These are phyloP conservation scores for Selaginella tamariscina DNA, from an alignment of 75 land plant genomes.

Conservation along the genomic window DNA sequence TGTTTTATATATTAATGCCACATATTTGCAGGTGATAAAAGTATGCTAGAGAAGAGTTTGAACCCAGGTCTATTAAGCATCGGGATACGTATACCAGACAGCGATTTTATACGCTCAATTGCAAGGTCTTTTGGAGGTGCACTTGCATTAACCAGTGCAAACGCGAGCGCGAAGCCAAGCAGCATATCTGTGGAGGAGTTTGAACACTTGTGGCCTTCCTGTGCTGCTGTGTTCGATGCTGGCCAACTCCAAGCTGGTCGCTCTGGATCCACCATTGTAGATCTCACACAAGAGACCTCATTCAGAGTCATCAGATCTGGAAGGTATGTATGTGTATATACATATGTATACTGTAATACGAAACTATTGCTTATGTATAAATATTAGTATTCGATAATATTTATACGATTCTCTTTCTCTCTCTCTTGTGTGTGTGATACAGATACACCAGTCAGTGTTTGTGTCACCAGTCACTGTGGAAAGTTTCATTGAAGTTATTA, in stretches of 20 bases:
- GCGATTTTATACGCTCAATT: constrained; percentile 45
- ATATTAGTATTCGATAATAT: too few species aligned
- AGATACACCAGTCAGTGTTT: too few species aligned
- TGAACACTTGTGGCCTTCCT: constrained; percentile 64
- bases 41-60: constrained; percentile 58
- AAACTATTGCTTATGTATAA: too few species aligned
- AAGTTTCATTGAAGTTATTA: too few species aligned
- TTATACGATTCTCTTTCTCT: not conserved
- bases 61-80: constrained; percentile 87
- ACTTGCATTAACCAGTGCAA: constrained; percentile 93
- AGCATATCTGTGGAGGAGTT: constrained; percentile 73
- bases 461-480: too few species aligned
- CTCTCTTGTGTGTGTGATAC: not conserved
- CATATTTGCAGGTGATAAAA: constrained; percentile 45
- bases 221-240: constrained; percentile 71
- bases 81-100: constrained; percentile 85
- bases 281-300: constrained; percentile 40
- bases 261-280: constrained; percentile 87
- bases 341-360: too few species aligned
- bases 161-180: constrained; percentile 67
- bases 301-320: constrained; percentile 75
- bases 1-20: constrained; percentile 8
- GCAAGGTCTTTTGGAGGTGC: constrained; percentile 74
- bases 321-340: too few species aligned
- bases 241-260: constrained; percentile 77